A percentile compares a stretch with the other conserved stretches of the same genome.
These are phyloP conservation scores for Cladosporium oxysporum DNA, from an alignment of 2,329 filamentous ascomycete species.

Conservation along the genomic window DNA sequence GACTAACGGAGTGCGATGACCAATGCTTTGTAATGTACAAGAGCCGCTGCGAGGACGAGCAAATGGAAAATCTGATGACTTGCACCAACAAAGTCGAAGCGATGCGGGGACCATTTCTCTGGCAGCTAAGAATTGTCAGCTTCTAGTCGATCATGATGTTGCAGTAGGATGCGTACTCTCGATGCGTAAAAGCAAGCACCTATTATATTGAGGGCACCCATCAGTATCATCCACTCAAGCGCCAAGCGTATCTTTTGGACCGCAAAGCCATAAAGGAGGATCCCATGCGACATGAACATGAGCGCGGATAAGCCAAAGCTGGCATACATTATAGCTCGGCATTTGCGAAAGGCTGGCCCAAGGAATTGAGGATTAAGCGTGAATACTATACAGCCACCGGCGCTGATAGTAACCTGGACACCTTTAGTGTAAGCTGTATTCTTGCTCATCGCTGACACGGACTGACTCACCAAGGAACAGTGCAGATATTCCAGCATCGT, in stretches of 20 bases:
- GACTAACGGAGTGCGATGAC: conserved; percentile 12
- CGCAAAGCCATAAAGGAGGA: conserved; percentile 23
- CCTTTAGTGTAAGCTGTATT: background rate
- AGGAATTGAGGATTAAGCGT: conserved; percentile 24
- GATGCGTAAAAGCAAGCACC: conserved; percentile 23
- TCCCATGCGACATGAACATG: conserved; percentile 24
- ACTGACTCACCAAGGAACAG: conserved; percentile 21
- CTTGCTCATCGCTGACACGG: background rate
- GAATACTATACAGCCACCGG: conserved; percentile 22
- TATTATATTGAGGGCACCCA: conserved; percentile 23
- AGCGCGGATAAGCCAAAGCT: conserved; percentile 24
- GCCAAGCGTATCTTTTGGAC: conserved; percentile 21
- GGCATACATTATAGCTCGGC: conserved; percentile 24
- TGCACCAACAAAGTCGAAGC: conserved; percentile 25
- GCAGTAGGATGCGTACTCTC: conserved; percentile 16
- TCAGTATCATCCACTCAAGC: conserved; percentile 26
- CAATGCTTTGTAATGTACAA: conserved; percentile 25
- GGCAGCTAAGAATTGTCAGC: conserved; percentile 20
- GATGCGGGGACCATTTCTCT: conserved; percentile 21
- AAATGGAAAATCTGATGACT: conserved; percentile 28
- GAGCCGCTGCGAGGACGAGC: conserved; percentile 23
- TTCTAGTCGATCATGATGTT: background rate
- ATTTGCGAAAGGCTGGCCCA: conserved; percentile 20
- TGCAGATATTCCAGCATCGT: conserved; percentile 17
- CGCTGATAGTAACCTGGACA: conserved; percentile 21